Conservation (phyloP, 2,329 filamentous ascomycete species). For the Grosmannia huntii region DNA sequence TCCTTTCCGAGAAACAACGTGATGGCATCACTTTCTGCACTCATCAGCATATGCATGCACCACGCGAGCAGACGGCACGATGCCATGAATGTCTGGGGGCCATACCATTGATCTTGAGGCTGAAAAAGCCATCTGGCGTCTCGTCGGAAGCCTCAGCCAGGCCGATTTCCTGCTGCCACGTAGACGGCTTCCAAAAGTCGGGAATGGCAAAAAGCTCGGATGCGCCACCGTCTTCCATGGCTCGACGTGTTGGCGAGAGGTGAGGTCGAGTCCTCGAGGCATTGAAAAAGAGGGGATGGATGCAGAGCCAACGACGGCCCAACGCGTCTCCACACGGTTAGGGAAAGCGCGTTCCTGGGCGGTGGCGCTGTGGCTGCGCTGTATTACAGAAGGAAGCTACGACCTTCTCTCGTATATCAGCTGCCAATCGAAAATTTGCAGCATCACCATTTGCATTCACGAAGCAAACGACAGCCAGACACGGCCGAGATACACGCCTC, state of each 20-base stretch:
- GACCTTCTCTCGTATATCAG: too few species aligned
- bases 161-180: slow-evolving; percentile 26
- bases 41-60: neutral
- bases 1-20: slow-evolving; percentile 9
- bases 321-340: slow-evolving; percentile 3
- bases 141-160: neutral
- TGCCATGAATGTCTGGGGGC: neutral
- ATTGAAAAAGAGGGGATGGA: neutral
- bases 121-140: slow-evolving; percentile 26
- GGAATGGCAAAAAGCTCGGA: slow-evolving; percentile 51
- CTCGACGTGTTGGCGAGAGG: neutral
- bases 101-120: slow-evolving; percentile 23
- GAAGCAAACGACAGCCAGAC: neutral
- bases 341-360: neutral
- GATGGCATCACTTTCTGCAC: neutral
- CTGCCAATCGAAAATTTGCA: neutral
- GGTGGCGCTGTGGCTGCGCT: slow-evolving; percentile 3
- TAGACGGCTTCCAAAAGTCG: slow-evolving; percentile 45
- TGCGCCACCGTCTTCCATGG: slow-evolving; percentile 15
- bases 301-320: neutral
- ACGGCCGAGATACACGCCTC: neutral
- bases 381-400: neutral
- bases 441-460: neutral
- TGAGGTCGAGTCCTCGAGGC: neutral
- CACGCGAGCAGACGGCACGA: too few species aligned